Evolutionary conservation across 139 green algal species (phyloP).

Genomic region (Chlorella sp.): DNA sequence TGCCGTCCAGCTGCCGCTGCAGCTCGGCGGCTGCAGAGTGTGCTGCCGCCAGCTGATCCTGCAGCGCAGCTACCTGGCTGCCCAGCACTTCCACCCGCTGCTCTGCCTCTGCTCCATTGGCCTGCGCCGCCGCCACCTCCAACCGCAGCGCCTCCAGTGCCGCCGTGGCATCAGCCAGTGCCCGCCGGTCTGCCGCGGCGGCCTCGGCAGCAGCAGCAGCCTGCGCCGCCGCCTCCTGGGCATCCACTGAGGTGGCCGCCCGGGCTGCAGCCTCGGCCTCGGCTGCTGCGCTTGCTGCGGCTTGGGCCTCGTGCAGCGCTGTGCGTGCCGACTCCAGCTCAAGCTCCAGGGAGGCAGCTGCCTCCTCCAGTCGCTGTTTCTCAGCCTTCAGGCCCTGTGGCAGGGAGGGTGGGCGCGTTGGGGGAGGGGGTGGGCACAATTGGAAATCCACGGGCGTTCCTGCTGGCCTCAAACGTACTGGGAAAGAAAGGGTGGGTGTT

Average conservation of each 20-base stretch:
- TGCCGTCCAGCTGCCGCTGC: slow-evolving; percentile 24
- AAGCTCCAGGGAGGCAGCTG: slow-evolving; percentile 70
- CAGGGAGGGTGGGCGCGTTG: too few species aligned
- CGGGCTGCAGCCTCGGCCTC: slow-evolving; percentile 36
- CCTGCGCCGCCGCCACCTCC: background rate
- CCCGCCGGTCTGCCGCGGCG: slow-evolving; percentile 32
- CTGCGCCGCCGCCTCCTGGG: background rate
- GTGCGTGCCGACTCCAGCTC: slow-evolving; percentile 66
- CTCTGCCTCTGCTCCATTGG: too few species aligned
- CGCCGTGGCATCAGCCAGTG: slow-evolving; percentile 31
- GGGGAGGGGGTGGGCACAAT: too few species aligned
- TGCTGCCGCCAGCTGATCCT: background rate
- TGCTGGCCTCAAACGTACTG: too few species aligned
- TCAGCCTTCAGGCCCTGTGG: slow-evolving; percentile 32
- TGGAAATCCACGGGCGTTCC: too few species aligned
- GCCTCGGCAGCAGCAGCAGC: background rate
- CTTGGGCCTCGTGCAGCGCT: slow-evolving; percentile 5
- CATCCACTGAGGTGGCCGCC: background rate
- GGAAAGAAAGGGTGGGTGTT: too few species aligned
- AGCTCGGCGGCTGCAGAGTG: background rate
- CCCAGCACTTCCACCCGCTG: too few species aligned
- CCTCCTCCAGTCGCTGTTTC: slow-evolving; percentile 55
- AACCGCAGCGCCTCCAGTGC: slow-evolving; percentile 1
- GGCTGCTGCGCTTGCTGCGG: background rate
- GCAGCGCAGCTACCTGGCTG: background rate